These are phyloP conservation scores for Heliocybe sulcata DNA, from an alignment of 1,284 basidiomycete species.

Conservation along the genomic window DNA sequence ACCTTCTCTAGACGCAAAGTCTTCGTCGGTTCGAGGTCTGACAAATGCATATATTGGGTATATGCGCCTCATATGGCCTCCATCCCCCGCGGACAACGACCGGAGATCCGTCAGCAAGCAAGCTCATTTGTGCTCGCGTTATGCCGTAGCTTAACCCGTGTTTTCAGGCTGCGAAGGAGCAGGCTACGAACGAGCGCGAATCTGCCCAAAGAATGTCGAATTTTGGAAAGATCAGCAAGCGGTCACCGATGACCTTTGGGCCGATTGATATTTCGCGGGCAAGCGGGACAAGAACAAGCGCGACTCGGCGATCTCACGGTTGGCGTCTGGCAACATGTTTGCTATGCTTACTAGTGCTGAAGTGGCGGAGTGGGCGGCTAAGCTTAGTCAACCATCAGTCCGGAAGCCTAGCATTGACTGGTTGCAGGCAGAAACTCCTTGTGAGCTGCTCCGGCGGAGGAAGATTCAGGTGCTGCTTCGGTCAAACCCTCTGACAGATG, in stretches of 20 bases:
- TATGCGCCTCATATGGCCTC: too few relatives aligned
- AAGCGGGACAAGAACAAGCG: slow-evolving; percentile 63
- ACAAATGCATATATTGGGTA: too few relatives aligned
- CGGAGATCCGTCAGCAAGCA: slow-evolving; percentile 16
- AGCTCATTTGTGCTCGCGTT: slow-evolving; percentile 3
- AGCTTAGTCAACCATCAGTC: slow-evolving; percentile 38
- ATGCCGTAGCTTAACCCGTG: background rate
- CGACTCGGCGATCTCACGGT: slow-evolving; percentile 67
- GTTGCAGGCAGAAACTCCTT: slow-evolving; percentile 23
- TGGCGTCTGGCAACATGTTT: slow-evolving; percentile 87
- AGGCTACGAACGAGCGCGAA: slow-evolving; percentile 60
- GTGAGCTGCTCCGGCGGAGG: slow-evolving; percentile 47
- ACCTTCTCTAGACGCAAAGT: too few relatives aligned
- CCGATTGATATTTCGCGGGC: slow-evolving; percentile 74
- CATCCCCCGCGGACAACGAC: too few relatives aligned
- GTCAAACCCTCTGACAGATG: slow-evolving; percentile 39
- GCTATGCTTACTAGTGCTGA: slow-evolving; percentile 63
- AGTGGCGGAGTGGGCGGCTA: slow-evolving; percentile 43
- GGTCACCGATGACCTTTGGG: slow-evolving; percentile 59
- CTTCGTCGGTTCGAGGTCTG: too few relatives aligned
- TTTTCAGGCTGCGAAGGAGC: slow-evolving; percentile 62
- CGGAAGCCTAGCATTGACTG: slow-evolving; percentile 46
- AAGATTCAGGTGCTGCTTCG: slow-evolving; percentile 66
- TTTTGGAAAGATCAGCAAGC: slow-evolving; percentile 81
- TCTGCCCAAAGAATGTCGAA: slow-evolving; percentile 49